A percentile compares a stretch with the other conserved stretches of the same genome.
Evolutionary conservation across 495 filamentous ascomycete genomes (phyloP).

Genomic region (Xylaria telfairii): DNA sequence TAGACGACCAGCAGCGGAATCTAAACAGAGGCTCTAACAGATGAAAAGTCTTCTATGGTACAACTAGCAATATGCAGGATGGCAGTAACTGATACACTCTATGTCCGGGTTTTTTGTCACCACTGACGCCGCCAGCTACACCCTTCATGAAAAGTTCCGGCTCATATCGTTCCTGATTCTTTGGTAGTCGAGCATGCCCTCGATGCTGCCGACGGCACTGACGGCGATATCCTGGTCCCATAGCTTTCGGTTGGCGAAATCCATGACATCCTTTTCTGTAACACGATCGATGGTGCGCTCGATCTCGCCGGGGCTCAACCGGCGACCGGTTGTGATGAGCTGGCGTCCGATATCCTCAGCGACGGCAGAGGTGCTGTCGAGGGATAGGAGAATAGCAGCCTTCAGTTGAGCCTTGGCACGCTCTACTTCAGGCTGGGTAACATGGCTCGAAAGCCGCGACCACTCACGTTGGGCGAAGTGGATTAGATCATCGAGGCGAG

Average conservation of each 20-base stretch:
- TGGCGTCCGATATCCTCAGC: constrained; percentile 99
- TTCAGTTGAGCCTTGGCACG: constrained; percentile 99
- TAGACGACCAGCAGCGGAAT: constrained; percentile 1
- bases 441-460: constrained; percentile 86
- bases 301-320: constrained; percentile 90
- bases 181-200: constrained; percentile 90
- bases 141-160: constrained; percentile 65
- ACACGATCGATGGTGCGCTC: constrained; percentile 86
- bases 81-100: constrained; percentile 44
- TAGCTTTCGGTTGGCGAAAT: constrained; percentile 85
- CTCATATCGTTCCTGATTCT: constrained; percentile 88
- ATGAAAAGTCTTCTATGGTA: constrained; percentile 45
- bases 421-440: constrained; percentile 90
- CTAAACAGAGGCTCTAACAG: constrained; percentile 32
- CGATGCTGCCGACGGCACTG: constrained; percentile 88
- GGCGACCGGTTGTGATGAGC: constrained; percentile 93
- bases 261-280: constrained; percentile 96
- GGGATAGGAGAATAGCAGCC: constrained; percentile 93
- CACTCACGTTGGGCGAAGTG: constrained; percentile 99
- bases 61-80: constrained; percentile 36
- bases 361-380: constrained; percentile 95
- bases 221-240: constrained; percentile 98
- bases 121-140: constrained; percentile 26
- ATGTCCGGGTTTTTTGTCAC: constrained; percentile 36
- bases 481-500: constrained; percentile 87